phyloP scores from a whole-genome alignment of 1,284 basidiomycete genomes.

The Malassezia dermatis region DNA sequence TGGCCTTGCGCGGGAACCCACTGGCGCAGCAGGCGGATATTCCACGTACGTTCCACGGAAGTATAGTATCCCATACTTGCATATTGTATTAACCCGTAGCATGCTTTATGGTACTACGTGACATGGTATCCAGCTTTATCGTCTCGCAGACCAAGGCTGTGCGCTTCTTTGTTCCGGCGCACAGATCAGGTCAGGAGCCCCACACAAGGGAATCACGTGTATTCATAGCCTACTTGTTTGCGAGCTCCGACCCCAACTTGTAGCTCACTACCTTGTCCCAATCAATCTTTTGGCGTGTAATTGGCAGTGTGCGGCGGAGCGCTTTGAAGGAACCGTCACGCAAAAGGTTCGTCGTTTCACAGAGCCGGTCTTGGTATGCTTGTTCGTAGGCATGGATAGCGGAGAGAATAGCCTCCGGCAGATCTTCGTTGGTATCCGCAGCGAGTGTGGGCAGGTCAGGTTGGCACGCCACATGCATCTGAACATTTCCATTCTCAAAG shows the following conservation, averaged over 20 bases:
- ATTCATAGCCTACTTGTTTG: slow-evolving; percentile 7
- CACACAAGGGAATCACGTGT: background rate
- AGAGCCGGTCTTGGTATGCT: slow-evolving; percentile 28
- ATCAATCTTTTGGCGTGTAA: slow-evolving; percentile 45
- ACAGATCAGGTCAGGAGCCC: background rate
- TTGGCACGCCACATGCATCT: slow-evolving; percentile 22
- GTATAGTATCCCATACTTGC: background rate
- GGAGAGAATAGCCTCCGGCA: background rate
- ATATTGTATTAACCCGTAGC: background rate
- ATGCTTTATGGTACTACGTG: background rate
- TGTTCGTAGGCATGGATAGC: slow-evolving; percentile 32
- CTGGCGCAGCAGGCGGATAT: background rate
- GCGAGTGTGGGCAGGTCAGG: slow-evolving; percentile 16
- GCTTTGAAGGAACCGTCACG: slow-evolving; percentile 39
- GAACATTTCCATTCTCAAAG: slow-evolving; percentile 47
- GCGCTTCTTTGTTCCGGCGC: background rate
- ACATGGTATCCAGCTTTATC: background rate
- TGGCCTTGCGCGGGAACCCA: background rate
- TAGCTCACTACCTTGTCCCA: slow-evolving; percentile 46
- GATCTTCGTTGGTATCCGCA: background rate
- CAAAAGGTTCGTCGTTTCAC: slow-evolving; percentile 24
- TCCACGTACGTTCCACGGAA: background rate
- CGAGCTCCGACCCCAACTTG: slow-evolving; percentile 29
- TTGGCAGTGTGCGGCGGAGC: slow-evolving; percentile 35
- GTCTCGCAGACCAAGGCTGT: background rate